Percentiles rank a stretch among this genome's conserved stretches.
phyloP scores from a whole-genome alignment of 805 yeast species.

The Starmerella roubikii region DNA sequence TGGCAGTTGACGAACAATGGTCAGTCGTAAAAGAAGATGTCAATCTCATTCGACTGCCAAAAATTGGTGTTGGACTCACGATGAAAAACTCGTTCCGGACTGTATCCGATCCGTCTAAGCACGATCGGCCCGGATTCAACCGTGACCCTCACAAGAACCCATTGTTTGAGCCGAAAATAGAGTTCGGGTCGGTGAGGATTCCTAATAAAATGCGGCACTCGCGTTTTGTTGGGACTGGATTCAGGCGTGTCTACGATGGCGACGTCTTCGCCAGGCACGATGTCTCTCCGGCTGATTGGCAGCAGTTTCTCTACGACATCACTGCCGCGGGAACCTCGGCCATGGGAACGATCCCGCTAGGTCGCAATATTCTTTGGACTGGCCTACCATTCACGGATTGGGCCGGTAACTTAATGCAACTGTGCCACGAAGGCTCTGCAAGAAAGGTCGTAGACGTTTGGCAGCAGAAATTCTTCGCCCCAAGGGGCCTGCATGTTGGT shows the following conservation, averaged over 20 bases:
- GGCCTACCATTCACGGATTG: neutral
- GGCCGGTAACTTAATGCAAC: neutral
- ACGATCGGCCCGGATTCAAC: neutral
- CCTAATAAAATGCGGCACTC: neutral
- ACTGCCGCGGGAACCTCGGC: neutral
- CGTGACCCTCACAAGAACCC: neutral
- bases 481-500: neutral
- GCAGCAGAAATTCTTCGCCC: neutral
- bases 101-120: no score
- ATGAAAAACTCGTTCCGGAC: neutral
- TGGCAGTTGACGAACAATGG: constrained; percentile 1
- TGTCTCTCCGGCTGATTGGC: constrained; percentile 2
- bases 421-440: neutral
- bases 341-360: neutral
- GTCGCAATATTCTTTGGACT: neutral
- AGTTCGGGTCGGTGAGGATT: neutral
- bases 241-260: neutral
- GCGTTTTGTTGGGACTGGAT: neutral
- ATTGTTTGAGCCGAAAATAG: neutral
- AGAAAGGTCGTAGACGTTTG: neutral
- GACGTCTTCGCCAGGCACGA: neutral
- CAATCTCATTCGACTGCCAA: neutral
- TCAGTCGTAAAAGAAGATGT: neutral
- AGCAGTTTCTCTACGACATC: constrained; percentile 1
- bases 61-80: neutral